Percentiles rank a stretch among this genome's conserved stretches.
phyloP scores from a whole-genome alignment of 2,329 filamentous ascomycete species.

The Chaetomiaceae sp. region DNA sequence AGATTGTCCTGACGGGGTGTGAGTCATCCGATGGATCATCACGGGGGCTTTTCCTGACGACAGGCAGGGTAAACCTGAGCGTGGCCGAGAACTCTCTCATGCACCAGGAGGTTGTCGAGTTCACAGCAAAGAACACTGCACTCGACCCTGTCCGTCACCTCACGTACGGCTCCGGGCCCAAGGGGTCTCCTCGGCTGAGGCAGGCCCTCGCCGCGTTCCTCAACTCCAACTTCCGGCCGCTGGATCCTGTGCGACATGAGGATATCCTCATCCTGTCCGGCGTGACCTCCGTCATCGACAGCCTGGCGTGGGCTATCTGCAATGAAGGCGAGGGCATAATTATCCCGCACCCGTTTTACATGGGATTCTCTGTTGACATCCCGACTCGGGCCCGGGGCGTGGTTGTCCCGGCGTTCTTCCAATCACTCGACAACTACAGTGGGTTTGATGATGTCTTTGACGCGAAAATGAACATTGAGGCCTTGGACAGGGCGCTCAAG shows the following conservation, averaged over 20 bases:
- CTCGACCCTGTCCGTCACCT: conserved; percentile 25
- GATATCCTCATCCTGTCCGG: conserved; percentile 29
- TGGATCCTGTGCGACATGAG: conserved; percentile 17
- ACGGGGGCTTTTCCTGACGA: neutral
- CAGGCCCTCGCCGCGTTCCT: conserved; percentile 25
- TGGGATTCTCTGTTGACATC: conserved; percentile 27
- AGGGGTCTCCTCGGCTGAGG: conserved; percentile 28
- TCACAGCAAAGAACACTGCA: conserved; percentile 12
- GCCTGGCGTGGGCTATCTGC: conserved; percentile 27
- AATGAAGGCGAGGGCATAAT: conserved; percentile 30
- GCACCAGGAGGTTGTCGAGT: conserved; percentile 22
- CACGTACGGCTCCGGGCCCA: conserved; percentile 29
- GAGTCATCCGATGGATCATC: neutral
- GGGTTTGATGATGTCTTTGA: conserved; percentile 24
- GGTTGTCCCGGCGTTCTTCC: conserved; percentile 21
- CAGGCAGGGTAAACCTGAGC: conserved; percentile 21
- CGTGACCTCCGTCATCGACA: conserved; percentile 27
- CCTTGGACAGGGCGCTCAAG: conserved; percentile 17
- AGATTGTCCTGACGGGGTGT: conserved; percentile 21
- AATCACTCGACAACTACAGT: conserved; percentile 17
- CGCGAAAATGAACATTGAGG: conserved; percentile 15
- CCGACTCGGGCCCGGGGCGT: conserved; percentile 16
- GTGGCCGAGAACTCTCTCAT: conserved; percentile 27
- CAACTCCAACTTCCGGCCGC: conserved; percentile 22
- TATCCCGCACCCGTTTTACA: conserved; percentile 30